phyloP scores from a whole-genome alignment of 371 early-diverging fungal species.

The Saksenaea oblongispora region DNA sequence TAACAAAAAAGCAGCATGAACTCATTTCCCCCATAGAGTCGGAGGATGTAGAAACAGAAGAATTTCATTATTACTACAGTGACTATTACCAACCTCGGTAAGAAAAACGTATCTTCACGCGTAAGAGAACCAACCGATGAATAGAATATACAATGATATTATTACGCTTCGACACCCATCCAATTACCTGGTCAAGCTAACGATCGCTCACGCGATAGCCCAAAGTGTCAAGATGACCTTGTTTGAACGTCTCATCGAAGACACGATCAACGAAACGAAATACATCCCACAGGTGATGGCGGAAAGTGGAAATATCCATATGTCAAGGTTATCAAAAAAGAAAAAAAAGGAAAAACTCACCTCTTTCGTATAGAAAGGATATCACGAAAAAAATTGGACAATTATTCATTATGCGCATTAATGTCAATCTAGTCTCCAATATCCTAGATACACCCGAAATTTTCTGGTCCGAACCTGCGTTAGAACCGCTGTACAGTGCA shows the following conservation, averaged over 20 bases:
- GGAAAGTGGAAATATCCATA: slow-evolving; percentile 70
- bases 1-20: too few relatives aligned
- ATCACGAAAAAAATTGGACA: slow-evolving; percentile 62
- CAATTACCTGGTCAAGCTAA: slow-evolving; percentile 54
- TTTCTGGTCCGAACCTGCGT: slow-evolving; percentile 79
- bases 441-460: slow-evolving; percentile 83
- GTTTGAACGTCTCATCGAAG: slow-evolving; percentile 77
- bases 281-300: slow-evolving; percentile 80
- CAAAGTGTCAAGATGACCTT: slow-evolving; percentile 80
- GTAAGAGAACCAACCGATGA: neutral
- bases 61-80: slow-evolving; percentile 87
- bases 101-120: slow-evolving; percentile 9
- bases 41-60: slow-evolving; percentile 83
- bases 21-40: slow-evolving; percentile 28
- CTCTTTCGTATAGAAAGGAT: slow-evolving; percentile 36
- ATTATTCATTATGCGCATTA: slow-evolving; percentile 81
- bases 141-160: slow-evolving; percentile 50
- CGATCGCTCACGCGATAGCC: slow-evolving; percentile 80
- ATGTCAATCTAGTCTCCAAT: slow-evolving; percentile 80
- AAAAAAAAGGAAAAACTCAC: neutral
- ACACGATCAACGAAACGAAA: slow-evolving; percentile 77
- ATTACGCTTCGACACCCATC: slow-evolving; percentile 44
- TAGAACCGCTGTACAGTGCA: slow-evolving; percentile 74
- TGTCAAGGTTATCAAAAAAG: slow-evolving; percentile 51
- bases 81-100: slow-evolving; percentile 63